Conservation (phyloP, 2,329 filamentous ascomycete genomes). For the Phaeomoniella chlamydospora region DNA sequence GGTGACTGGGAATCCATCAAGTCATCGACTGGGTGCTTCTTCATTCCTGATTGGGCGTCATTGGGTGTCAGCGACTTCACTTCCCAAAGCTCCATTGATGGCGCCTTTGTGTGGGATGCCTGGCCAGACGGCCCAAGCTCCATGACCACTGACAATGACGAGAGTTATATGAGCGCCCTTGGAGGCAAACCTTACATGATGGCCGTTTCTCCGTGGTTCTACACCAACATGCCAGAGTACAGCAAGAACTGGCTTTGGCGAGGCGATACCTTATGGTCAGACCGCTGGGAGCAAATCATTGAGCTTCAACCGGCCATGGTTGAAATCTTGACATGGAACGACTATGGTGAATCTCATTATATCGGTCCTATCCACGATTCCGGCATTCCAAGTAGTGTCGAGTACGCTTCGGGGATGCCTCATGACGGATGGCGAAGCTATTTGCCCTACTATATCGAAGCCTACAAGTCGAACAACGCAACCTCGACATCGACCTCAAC, state of each 20-base stretch:
- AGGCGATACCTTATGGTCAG: slow-evolving; percentile 46
- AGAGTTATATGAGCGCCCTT: slow-evolving; percentile 22
- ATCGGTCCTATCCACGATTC: slow-evolving; percentile 34
- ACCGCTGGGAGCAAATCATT: slow-evolving; percentile 42
- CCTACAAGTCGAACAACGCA: slow-evolving; percentile 31
- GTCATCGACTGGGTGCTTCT: slow-evolving; percentile 21
- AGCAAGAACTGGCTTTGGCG: slow-evolving; percentile 50
- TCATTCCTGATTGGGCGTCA: slow-evolving; percentile 32
- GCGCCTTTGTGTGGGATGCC: slow-evolving; percentile 27
- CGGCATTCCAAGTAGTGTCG: slow-evolving; percentile 30
- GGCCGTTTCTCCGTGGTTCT: slow-evolving; percentile 43
- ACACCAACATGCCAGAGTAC: slow-evolving; percentile 40
- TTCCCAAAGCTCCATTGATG: slow-evolving; percentile 18
- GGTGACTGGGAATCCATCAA: slow-evolving; percentile 32
- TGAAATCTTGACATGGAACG: slow-evolving; percentile 40
- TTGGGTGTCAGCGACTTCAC: slow-evolving; percentile 15
- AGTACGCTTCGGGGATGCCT: slow-evolving; percentile 32
- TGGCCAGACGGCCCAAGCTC: slow-evolving; percentile 24
- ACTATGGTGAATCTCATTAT: slow-evolving; percentile 44
- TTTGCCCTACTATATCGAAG: slow-evolving; percentile 35
- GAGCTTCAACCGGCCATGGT: slow-evolving; percentile 36
- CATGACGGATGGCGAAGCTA: slow-evolving; percentile 37
- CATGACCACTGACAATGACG: slow-evolving; percentile 21
- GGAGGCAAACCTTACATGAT: slow-evolving; percentile 34
- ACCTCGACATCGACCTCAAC: slow-evolving; percentile 12